Percentiles rank a stretch among this genome's conserved stretches.
Conservation (phyloP, 768 basidiomycete genomes). For the Lactarius tabidus region DNA sequence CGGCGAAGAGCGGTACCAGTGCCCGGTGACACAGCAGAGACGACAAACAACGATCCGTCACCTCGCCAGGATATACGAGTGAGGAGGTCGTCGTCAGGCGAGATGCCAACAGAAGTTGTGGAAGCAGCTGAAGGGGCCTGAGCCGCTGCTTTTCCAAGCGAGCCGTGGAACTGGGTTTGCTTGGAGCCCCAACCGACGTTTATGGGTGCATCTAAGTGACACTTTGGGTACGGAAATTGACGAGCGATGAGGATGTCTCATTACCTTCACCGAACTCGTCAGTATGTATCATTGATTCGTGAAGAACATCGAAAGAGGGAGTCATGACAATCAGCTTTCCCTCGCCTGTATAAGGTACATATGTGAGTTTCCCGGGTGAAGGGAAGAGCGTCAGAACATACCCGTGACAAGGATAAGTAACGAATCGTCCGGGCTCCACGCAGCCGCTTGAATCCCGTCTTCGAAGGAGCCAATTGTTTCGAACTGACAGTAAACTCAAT, state of each 20-base stretch:
- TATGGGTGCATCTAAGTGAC: constrained; percentile 69
- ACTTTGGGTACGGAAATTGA: not conserved
- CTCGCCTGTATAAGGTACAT: constrained; percentile 44
- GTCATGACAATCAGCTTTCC: constrained; percentile 87
- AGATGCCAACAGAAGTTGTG: constrained; percentile 43
- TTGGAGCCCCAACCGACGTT: constrained; percentile 98
- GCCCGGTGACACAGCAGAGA: constrained; percentile 43
- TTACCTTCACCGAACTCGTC: constrained; percentile 83
- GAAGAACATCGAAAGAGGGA: constrained; percentile 80
- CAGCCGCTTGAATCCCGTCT: constrained; percentile 72
- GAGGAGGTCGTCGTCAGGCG: constrained; percentile 64
- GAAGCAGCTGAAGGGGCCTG: constrained; percentile 40
- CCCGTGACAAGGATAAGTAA: constrained; percentile 81
- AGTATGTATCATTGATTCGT: constrained; percentile 68
- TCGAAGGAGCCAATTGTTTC: constrained; percentile 89
- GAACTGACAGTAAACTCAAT: constrained; percentile 37
- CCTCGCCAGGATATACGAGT: constrained; percentile 92
- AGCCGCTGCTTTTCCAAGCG: constrained; percentile 82
- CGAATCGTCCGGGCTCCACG: constrained; percentile 92
- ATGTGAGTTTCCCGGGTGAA: not conserved
- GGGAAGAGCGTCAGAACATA: constrained; percentile 29
- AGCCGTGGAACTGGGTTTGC: constrained; percentile 96
- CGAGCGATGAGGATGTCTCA: not conserved
- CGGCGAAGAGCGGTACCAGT: constrained; percentile 36
- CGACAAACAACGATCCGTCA: constrained; percentile 83